Base-by-base conservation (phyloP, 1,284 basidiomycete genomes). In the Ustilago cynodontis region DNA sequence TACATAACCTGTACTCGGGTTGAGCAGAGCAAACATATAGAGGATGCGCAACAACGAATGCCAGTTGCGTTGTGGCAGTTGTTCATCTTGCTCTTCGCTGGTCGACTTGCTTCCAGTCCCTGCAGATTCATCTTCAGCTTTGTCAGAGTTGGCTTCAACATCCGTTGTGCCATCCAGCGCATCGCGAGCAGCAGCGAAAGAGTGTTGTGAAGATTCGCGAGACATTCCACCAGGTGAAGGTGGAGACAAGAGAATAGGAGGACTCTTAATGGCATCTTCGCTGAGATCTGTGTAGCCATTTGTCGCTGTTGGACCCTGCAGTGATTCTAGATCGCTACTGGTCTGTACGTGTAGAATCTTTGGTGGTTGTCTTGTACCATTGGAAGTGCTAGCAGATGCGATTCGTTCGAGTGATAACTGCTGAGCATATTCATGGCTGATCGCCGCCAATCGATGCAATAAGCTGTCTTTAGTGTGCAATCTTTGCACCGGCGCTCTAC, bases 1-100 rank as follows among this genome's bases (percentile, higher is more conserved):
- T 3, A 85, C 77, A 49, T 84, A 84, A 24, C 82, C 83, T 1
- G 79, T 72, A 58, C 78, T 79, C 6, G 84, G 84, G 29, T 86
- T 84, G 43, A 86, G 78, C 3, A 83, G 62, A 18, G 84, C 81
- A 53, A 83, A 83, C 24, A 85, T 45, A 56, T 79, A 86, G 29
- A 86, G 76, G 8, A 86, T 81, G 28, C 84, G 81, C 2, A 86
- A 54, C 13, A 86, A 62, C 11, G 82, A 77, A 58, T 86, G 82
- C 82, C 83, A 85, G 18, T 77, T 74, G 28, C 72, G 71, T 35
- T 82, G 76, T 4, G 54, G 39, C 8, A 65, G 60, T 13, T 62
- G 47, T 41, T 28, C 22, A 20, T 35, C 5, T 10, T n/a, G 47
- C 1, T 35, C 24, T 18, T 26, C 11, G 2, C 24, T 18, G 5